Conservation (phyloP, 371 early-diverging fungal genomes). For the Globomyces sp. region DNA sequence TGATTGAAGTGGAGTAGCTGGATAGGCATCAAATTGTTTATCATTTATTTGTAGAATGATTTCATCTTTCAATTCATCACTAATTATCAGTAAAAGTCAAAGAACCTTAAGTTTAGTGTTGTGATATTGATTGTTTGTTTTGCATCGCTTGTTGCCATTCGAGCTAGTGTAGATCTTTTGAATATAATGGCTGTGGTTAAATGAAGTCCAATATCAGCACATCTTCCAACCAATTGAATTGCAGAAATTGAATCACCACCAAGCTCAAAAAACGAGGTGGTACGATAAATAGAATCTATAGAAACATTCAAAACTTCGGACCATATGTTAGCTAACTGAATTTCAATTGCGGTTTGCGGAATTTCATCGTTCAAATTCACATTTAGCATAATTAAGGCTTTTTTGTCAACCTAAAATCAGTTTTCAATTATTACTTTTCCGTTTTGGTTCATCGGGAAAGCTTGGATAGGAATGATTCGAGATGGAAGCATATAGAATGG, state of each 20-base stretch:
- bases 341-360: constrained; percentile 21
- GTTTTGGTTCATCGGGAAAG: constrained; percentile 27
- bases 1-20: constrained; percentile 25
- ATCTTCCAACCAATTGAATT: constrained; percentile 1
- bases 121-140: neutral
- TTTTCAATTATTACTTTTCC: constrained; percentile 21
- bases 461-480: constrained; percentile 1
- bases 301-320: constrained; percentile 19
- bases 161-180: neutral
- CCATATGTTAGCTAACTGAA: constrained; percentile 22
- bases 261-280: constrained; percentile 29
- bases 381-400: constrained; percentile 8
- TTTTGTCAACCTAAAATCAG: constrained; percentile 2
- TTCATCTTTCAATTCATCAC: neutral
- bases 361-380: neutral
- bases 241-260: constrained; percentile 38
- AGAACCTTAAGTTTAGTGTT: neutral
- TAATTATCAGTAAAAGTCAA: neutral
- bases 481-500: constrained; percentile 31
- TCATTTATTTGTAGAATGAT: neutral
- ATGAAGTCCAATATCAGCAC: neutral
- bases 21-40: constrained; percentile 9
- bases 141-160: constrained; percentile 2
- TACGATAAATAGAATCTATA: constrained; percentile 2
- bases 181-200: constrained; percentile 6